Evolutionary conservation across 495 filamentous ascomycete species (phyloP).

Genomic region (Acidiella bohemica): DNA sequence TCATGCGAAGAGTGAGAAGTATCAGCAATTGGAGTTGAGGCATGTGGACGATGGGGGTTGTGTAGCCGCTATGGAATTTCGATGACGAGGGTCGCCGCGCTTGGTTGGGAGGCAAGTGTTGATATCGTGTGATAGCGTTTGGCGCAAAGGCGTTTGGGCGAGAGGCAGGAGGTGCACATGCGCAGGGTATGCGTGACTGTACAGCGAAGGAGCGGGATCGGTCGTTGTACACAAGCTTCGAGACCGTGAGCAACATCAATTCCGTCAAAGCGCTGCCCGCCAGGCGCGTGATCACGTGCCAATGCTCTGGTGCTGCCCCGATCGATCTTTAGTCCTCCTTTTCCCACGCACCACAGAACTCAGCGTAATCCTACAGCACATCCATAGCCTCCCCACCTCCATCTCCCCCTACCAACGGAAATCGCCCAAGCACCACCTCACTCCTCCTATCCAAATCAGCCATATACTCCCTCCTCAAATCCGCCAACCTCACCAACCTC

Average conservation of each 20-base stretch:
- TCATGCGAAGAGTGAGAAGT: constrained; percentile 92
- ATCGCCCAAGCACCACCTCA: constrained; percentile 47
- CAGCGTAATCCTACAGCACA: too few relatives aligned
- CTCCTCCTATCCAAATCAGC: constrained; percentile 67
- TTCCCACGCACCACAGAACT: too few relatives aligned
- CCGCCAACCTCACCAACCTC: constrained; percentile 64
- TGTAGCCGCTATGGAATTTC: constrained; percentile 82
- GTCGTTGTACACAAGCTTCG: too few relatives aligned
- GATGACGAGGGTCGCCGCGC: constrained; percentile 36
- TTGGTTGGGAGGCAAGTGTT: neutral
- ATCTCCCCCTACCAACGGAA: constrained; percentile 39
- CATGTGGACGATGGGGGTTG: constrained; percentile 77
- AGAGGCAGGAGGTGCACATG: too few relatives aligned
- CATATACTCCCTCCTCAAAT: constrained; percentile 75
- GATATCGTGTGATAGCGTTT: neutral
- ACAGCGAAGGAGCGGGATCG: too few relatives aligned
- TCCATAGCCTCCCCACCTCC: too few relatives aligned
- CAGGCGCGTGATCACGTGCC: too few relatives aligned
- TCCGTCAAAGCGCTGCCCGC: too few relatives aligned
- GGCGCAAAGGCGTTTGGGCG: neutral
- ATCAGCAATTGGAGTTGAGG: constrained; percentile 83
- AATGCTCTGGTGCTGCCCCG: too few relatives aligned
- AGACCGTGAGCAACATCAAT: too few relatives aligned
- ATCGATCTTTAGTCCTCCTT: too few relatives aligned
- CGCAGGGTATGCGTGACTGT: too few relatives aligned